phyloP scores from a whole-genome alignment of 495 filamentous ascomycete species.

The Oleoguttula mirabilis region DNA sequence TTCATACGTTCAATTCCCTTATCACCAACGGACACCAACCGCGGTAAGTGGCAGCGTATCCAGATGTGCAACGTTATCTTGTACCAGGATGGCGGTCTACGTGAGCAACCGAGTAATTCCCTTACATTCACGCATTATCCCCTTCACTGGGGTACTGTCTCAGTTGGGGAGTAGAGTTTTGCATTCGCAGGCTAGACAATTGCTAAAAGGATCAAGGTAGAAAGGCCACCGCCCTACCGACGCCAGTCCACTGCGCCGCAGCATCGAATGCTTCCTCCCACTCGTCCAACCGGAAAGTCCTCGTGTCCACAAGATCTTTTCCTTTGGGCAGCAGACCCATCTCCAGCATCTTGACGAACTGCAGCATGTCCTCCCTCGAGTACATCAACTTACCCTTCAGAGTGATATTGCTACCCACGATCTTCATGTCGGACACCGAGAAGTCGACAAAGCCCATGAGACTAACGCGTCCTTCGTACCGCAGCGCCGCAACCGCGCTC shows the following conservation, averaged over 20 bases:
- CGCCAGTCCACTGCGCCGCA: slow-evolving; percentile 9
- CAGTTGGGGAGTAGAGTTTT: no score
- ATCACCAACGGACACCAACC: no score
- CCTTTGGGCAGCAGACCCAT: background rate
- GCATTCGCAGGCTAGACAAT: no score
- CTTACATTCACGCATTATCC: no score
- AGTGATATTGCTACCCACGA: slow-evolving; percentile 34
- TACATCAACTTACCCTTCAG: slow-evolving; percentile 44
- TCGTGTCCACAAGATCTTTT: background rate
- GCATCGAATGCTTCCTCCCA: slow-evolving; percentile 16
- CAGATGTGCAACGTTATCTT: no score
- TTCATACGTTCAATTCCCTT: no score
- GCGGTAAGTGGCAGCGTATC: no score
- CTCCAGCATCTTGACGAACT: slow-evolving; percentile 17
- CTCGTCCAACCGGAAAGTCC: slow-evolving; percentile 15
- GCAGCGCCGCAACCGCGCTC: slow-evolving; percentile 33
- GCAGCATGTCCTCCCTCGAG: slow-evolving; percentile 20
- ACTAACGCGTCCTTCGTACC: slow-evolving; percentile 31
- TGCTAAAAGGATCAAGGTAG: no score
- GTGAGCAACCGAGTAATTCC: no score
- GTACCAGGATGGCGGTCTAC: no score
- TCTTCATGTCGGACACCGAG: slow-evolving; percentile 27
- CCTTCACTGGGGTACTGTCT: no score
- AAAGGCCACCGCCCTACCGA: background rate
- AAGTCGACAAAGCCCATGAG: slow-evolving; percentile 39